Conservation (phyloP, 345 rosid species). For the Camelina neglecta region DNA sequence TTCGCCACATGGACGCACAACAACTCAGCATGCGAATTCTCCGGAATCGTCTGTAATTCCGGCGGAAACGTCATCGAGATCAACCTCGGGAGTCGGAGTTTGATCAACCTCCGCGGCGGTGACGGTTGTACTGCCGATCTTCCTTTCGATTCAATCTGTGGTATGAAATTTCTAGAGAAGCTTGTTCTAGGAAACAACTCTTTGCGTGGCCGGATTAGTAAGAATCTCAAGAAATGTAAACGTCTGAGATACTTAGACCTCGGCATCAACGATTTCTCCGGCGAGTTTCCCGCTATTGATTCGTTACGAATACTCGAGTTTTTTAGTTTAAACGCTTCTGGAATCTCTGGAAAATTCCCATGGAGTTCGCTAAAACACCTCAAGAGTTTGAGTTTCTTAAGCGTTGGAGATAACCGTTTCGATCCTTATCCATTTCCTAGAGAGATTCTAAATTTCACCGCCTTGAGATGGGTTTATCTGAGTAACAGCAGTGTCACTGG, state of each 20-base stretch:
- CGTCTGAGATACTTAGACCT: conserved; percentile 59
- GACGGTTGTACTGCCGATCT: conserved; percentile 18
- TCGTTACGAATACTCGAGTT: conserved; percentile 47
- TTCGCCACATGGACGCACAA: conserved; percentile 58
- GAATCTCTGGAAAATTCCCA: conserved; percentile 69
- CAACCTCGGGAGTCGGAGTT: conserved; percentile 51
- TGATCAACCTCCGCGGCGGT: conserved; percentile 44
- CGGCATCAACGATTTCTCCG: conserved; percentile 65
- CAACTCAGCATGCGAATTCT: conserved; percentile 50
- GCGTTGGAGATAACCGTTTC: conserved; percentile 79
- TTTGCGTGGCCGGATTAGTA: conserved; percentile 49
- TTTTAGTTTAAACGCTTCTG: conserved; percentile 64
- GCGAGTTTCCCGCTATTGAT: conserved; percentile 67
- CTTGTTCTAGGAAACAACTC: conserved; percentile 59
- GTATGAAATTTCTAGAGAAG: conserved; percentile 54
- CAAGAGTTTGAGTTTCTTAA: conserved; percentile 58
- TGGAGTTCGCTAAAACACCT: conserved; percentile 70
- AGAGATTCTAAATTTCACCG: conserved; percentile 59
- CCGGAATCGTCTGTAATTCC: conserved; percentile 61
- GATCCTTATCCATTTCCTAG: conserved; percentile 56
- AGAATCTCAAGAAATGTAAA: conserved; percentile 54
- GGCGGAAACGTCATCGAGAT: conserved; percentile 59
- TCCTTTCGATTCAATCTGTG: conserved; percentile 66
- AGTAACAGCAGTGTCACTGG: conserved; percentile 76
- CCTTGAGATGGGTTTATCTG: conserved; percentile 69